Evolutionary conservation across 768 basidiomycete species (phyloP), one percentile per base, ranked within the genome.

Genomic region (Lactifluus rugatus): DNA sequence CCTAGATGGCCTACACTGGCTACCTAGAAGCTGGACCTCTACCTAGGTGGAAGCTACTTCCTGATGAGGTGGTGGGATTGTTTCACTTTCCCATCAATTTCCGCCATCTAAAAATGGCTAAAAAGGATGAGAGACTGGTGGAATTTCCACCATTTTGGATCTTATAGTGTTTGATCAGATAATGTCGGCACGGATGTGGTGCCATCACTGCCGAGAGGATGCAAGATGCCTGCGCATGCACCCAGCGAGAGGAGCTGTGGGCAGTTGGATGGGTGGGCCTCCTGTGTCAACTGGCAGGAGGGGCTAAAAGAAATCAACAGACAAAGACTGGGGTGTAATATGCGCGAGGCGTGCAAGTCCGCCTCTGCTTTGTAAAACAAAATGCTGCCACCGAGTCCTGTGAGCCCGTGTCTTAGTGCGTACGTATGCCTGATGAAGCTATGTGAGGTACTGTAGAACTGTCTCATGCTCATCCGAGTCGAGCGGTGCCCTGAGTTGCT

Each of bases 361-460:
- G 76, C 75, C 62, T 91, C 86, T 0, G 77, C 72, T 71, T 93
- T 93, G 69, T 87, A 78, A 68, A 86, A 89, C 2, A 78, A 72
- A 0, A 85, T 85, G 66, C 89, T 86, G 0, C 93, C 92, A 7
- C 89, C 88, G 7, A 93, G 70, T 1, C 91, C 91, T 0, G 92
- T 89, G 48, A 86, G 72, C 70, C 87, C 85, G 58, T 84, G 82
- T 51, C 73, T 78, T 13, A 86, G 51, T 85, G 88, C 26, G 79
- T 67, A 65, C 84, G 82, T 6, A 75, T 69, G 0, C 93, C 92
- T n/a, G n/a, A n/a, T n/a, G n/a, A n/a, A n/a, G n/a, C n/a, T n/a
- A n/a, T n/a, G n/a, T n/a, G n/a, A n/a, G n/a, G n/a, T n/a, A n/a
- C n/a, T n/a, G n/a, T n/a, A n/a, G n/a, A n/a, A n/a, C n/a, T n/a